A percentile compares a stretch with the other conserved stretches of the same genome.
phyloP scores from a whole-genome alignment of 768 basidiomycete genomes.

The Collybia sordida region DNA sequence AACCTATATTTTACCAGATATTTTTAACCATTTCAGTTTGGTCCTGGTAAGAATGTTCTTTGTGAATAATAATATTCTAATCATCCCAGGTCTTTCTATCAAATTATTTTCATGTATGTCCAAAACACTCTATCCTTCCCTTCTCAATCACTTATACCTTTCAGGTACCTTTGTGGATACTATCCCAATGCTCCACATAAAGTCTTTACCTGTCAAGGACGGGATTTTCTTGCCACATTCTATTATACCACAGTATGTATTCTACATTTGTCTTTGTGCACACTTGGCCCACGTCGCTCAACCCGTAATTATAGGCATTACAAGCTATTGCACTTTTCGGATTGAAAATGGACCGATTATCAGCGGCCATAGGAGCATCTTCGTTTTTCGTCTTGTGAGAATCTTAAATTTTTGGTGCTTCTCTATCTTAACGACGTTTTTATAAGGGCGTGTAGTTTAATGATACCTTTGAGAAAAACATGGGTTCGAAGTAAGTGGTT shows the following conservation, averaged over 20 bases:
- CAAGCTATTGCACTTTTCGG: constrained; percentile 76
- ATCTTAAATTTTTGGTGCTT: neutral
- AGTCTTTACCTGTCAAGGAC: constrained; percentile 32
- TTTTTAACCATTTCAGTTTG: constrained; percentile 58
- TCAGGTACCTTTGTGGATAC: constrained; percentile 41
- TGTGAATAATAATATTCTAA: constrained; percentile 9
- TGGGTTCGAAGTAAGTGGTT: constrained; percentile 34
- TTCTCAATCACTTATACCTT: constrained; percentile 4
- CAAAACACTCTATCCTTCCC: neutral
- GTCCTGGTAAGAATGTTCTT: constrained; percentile 48
- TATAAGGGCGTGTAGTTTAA: constrained; percentile 32
- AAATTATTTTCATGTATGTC: constrained; percentile 53
- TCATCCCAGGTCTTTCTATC: constrained; percentile 52
- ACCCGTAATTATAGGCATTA: constrained; percentile 31
- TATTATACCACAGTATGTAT: constrained; percentile 45
- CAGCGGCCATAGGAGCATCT: constrained; percentile 59
- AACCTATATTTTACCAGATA: constrained; percentile 59
- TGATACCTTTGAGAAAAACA: constrained; percentile 34
- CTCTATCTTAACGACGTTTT: neutral
- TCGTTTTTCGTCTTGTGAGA: constrained; percentile 54
- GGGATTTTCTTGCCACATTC: constrained; percentile 48
- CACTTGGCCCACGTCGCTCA: neutral
- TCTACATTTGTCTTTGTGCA: neutral
- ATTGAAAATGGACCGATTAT: constrained; percentile 60
- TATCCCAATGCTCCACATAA: constrained; percentile 23